A percentile compares a stretch with the other conserved stretches of the same genome.
phyloP scores from a whole-genome alignment of 345 rosid genomes.

The Citrus sp. region DNA sequence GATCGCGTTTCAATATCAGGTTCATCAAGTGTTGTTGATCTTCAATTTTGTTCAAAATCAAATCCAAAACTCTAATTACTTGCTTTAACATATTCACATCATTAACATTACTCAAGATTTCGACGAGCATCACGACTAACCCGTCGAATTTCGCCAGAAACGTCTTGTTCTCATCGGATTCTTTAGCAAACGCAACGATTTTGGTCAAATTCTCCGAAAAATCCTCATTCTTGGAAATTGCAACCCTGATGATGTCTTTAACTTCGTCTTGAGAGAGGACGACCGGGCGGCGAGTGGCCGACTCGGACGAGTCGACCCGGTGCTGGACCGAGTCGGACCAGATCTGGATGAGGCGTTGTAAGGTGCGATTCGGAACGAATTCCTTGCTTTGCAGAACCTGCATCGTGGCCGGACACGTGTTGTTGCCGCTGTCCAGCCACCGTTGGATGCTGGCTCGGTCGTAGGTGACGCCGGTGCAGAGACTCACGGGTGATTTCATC shows the following conservation, averaged over 20 bases:
- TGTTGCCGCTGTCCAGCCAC: constrained; percentile 88
- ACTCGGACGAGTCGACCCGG: constrained; percentile 18
- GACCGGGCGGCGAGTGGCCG: not conserved
- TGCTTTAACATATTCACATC: constrained; percentile 31
- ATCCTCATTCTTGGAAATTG: constrained; percentile 16
- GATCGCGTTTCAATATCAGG: constrained; percentile 31
- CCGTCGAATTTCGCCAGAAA: constrained; percentile 49
- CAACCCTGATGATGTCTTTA: constrained; percentile 19
- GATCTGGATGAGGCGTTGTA: constrained; percentile 76
- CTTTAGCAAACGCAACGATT: constrained; percentile 44
- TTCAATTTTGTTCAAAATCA: constrained; percentile 30
- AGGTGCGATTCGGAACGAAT: constrained; percentile 71
- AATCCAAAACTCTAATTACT: constrained; percentile 44
- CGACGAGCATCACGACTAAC: constrained; percentile 46
- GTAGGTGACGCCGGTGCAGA: constrained; percentile 93
- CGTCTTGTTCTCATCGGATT: constrained; percentile 54
- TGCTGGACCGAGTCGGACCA: constrained; percentile 62
- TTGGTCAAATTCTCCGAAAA: constrained; percentile 22
- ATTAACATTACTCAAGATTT: constrained; percentile 34
- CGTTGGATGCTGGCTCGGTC: constrained; percentile 83
- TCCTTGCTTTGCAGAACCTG: constrained; percentile 73
- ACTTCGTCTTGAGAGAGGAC: constrained; percentile 37
- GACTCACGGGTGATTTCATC: constrained; percentile 90
- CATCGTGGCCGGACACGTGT: constrained; percentile 97
- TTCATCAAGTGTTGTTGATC: constrained; percentile 37